Conservation (phyloP, 441 rosid genomes). For the Hura crepitans region DNA sequence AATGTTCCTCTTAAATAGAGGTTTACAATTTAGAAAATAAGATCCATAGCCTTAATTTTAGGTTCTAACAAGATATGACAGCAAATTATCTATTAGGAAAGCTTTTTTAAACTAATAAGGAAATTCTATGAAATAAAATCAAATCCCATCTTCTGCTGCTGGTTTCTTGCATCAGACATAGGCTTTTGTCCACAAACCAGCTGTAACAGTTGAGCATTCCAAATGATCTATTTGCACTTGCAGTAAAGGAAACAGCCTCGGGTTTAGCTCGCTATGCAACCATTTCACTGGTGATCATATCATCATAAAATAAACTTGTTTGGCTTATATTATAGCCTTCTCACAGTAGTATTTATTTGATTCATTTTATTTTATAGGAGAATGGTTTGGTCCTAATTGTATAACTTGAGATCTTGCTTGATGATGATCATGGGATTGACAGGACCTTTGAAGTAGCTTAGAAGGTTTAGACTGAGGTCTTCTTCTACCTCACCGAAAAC, state of each 20-base stretch:
- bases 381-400: constrained; percentile 83
- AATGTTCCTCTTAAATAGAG: no score
- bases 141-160: no score
- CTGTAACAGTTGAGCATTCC: constrained; percentile 95
- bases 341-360: not conserved
- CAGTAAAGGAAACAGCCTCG: constrained; percentile 92
- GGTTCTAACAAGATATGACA: no score
- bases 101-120: no score
- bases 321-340: not conserved
- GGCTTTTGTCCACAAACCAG: no score
- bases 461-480: constrained; percentile 87
- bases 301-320: not conserved
- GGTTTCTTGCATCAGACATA: no score
- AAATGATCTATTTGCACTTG: constrained; percentile 79
- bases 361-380: constrained; percentile 40
- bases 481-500: constrained; percentile 81
- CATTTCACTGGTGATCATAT: constrained; percentile 55
- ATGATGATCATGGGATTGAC: constrained; percentile 75
- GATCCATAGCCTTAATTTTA: no score
- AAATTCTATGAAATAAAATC: no score
- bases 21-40: no score
- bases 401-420: constrained; percentile 86
- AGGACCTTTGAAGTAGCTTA: constrained; percentile 75
- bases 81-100: no score
- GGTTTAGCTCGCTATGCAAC: constrained; percentile 91